phyloP scores from a whole-genome alignment of 805 yeast species.

The Candida arabinofermentans region DNA sequence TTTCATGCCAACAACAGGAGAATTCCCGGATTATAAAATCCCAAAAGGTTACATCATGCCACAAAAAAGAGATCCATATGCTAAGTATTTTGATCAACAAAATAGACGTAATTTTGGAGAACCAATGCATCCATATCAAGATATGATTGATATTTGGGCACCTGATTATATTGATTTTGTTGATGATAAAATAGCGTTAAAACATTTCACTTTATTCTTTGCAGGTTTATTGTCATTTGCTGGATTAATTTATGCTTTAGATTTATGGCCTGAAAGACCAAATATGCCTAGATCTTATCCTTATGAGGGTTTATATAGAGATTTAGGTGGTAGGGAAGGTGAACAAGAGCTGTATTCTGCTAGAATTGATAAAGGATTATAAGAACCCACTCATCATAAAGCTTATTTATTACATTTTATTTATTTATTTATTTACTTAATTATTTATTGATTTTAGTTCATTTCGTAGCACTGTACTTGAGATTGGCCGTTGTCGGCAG shows the following conservation, averaged over 20 bases:
- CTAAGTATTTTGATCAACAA: slow-evolving; percentile 74
- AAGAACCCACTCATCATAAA: slow-evolving; percentile 3
- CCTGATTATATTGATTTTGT: slow-evolving; percentile 69
- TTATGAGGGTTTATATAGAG: slow-evolving; percentile 68
- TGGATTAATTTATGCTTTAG: slow-evolving; percentile 43
- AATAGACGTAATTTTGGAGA: slow-evolving; percentile 75
- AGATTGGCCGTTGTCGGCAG: too few species aligned
- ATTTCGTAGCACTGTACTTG: too few species aligned
- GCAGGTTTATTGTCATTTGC: slow-evolving; percentile 41
- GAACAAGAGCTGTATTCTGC: slow-evolving; percentile 41
- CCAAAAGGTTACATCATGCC: slow-evolving; percentile 48
- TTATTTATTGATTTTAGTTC: slow-evolving; percentile 8
- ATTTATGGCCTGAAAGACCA: slow-evolving; percentile 61
- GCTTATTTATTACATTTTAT: slow-evolving; percentile 3
- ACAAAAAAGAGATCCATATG: slow-evolving; percentile 66
- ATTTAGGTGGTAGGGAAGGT: slow-evolving; percentile 58
- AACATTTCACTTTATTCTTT: slow-evolving; percentile 54
- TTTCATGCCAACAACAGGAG: slow-evolving; percentile 27
- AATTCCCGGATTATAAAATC: slow-evolving; percentile 50
- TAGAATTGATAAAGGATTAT: slow-evolving; percentile 35
- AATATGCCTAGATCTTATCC: slow-evolving; percentile 78
- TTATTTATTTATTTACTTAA: slow-evolving; percentile 9
- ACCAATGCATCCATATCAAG: slow-evolving; percentile 68
- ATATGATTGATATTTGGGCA: slow-evolving; percentile 78
- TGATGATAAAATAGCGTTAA: slow-evolving; percentile 56